Conservation (phyloP, 140 eudicot genomes). For the Erigeron philadelphicus region DNA sequence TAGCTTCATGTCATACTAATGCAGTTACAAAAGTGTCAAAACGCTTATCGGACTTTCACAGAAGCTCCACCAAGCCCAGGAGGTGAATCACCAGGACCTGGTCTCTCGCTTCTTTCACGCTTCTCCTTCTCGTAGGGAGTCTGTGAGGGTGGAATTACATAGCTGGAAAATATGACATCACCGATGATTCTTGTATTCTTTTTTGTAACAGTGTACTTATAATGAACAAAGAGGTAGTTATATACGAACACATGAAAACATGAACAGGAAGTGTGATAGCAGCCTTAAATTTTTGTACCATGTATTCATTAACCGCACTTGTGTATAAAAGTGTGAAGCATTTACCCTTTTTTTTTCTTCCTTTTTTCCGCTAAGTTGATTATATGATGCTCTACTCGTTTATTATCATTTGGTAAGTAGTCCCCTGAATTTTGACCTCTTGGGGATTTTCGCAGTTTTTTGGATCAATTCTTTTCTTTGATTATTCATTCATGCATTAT, state of each 20-base stretch:
- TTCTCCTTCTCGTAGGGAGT: conserved; percentile 59
- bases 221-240: conserved; percentile 25
- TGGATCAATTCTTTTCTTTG: not conserved
- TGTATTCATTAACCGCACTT: conserved; percentile 25
- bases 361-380: not conserved
- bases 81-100: conserved; percentile 55
- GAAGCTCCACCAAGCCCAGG: conserved; percentile 53
- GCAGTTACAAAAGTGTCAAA: conserved; percentile 90
- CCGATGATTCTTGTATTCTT: conserved; percentile 29
- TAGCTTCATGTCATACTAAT: conserved; percentile 9
- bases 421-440: not conserved
- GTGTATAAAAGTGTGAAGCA: conserved; percentile 27
- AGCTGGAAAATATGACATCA: not conserved
- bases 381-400: not conserved
- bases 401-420: not conserved
- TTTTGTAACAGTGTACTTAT: conserved; percentile 31
- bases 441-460: not conserved
- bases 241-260: conserved; percentile 21
- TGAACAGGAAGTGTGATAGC: conserved; percentile 9
- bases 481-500: not conserved
- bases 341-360: conserved; percentile 15
- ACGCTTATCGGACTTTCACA: conserved; percentile 55
- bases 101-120: conserved; percentile 69
- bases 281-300: conserved; percentile 28
- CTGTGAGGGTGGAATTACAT: not conserved